Base-by-base conservation (phyloP, 2,329 filamentous ascomycete genomes). In the Beauveria scarabaeidicola region DNA sequence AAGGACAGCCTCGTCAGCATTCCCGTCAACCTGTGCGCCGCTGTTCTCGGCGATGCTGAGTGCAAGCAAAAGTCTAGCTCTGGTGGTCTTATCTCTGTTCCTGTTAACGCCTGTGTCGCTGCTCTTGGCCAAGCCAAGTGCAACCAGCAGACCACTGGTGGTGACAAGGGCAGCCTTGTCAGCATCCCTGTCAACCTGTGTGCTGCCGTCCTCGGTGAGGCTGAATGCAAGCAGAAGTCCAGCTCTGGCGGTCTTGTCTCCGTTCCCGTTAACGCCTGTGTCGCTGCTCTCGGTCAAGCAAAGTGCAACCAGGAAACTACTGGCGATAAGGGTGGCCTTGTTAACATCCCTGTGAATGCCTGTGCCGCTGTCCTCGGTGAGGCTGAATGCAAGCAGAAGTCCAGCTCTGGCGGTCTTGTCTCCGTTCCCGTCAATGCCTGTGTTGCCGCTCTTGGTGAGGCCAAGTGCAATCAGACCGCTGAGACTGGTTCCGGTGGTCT, bases 61-160 rank as follows among this genome's bases (percentile, higher is more conserved):
- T 59, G 57, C 57, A 53, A 47, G 19, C 57, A 59, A 17, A 52
- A 47, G 50, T 29, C 40, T 21, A 38, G 43, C 50, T 46, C 40
- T 27, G 47, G 38, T 3, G 48, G 56, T 5, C 51, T 59, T 10
- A 9, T 59, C 25, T 48, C 50, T n/a, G 58, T 59, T 5, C 58
- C 58, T 19, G 23, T 59, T 2, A 36, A 54, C 23, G 29, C 27
- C 9, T 59, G 58, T 23, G 40, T 59, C 17, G 51, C 48, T 32
- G 41, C 32, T 4, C 50, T 59, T 9, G 58, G 58, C 3, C n/a
- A 48, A 10, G 50, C 51, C 21, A 53, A 47, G 21, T 59, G 58
- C 32, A 1, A 36, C 10, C 50, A 59, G 51, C 9, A 57, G 10
- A 3, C 19, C 48, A 5, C 50, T 21, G 43, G 41, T 13, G n/a